Evolutionary conservation across 768 basidiomycete species (phyloP).

Genomic region (Amanita muscaria): DNA sequence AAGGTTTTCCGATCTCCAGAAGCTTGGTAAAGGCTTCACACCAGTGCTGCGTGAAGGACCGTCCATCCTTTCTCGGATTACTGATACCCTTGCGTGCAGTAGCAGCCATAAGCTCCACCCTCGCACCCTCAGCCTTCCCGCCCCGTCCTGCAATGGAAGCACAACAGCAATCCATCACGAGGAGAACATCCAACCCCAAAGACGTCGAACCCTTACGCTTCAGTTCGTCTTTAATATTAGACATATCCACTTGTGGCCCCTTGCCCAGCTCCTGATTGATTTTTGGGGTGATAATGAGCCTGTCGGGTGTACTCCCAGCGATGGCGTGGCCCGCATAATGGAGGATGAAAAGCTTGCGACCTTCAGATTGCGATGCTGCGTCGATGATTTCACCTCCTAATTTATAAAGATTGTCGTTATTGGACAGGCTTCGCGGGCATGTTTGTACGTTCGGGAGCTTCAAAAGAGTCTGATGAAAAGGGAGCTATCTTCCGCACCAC

Average conservation of each 20-base stretch:
- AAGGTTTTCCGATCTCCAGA: no score
- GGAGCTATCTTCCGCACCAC: constrained; percentile 8
- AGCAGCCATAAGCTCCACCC: constrained; percentile 13
- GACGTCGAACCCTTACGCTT: constrained; percentile 7
- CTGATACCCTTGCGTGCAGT: constrained; percentile 13
- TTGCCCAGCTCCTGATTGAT: constrained; percentile 8
- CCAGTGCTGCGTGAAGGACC: constrained; percentile 13
- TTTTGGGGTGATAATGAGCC: constrained; percentile 9
- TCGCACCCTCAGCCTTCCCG: constrained; percentile 11
- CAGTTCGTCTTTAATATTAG: constrained; percentile 1
- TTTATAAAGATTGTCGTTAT: constrained; percentile 1
- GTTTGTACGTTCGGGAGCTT: constrained; percentile 5
- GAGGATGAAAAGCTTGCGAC: constrained; percentile 10
- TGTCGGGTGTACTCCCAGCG: constrained; percentile 8
- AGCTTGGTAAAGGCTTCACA: constrained; percentile 13
- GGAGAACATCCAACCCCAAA: constrained; percentile 12
- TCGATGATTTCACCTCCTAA: constrained; percentile 5
- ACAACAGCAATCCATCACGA: constrained; percentile 11
- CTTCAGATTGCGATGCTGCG: constrained; percentile 9
- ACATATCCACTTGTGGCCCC: constrained; percentile 7
- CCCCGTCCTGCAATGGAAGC: constrained; percentile 13
- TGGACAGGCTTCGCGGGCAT: constrained; percentile 8
- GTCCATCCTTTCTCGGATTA: constrained; percentile 11
- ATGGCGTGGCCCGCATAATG: constrained; percentile 11
- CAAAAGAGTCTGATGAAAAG: constrained; percentile 7